These are phyloP conservation scores for Sphaerulina vaccinii DNA, from an alignment of 2,329 filamentous ascomycete genomes.

Conservation along the genomic window DNA sequence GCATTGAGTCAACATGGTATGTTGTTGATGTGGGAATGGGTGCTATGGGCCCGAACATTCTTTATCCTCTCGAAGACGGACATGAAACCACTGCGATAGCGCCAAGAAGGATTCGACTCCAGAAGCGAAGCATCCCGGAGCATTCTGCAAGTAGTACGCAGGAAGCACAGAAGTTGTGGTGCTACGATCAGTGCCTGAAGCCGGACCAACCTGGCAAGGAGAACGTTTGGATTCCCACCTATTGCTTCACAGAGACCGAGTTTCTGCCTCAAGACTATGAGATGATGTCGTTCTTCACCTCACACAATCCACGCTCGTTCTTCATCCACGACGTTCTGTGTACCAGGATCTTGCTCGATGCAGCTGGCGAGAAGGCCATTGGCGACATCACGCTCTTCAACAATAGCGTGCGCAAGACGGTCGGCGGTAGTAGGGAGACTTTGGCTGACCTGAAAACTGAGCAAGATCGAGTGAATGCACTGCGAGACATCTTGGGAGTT, in stretches of 20 bases:
- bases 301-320: constrained; percentile 49
- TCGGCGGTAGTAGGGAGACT: constrained; percentile 44
- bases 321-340: constrained; percentile 57
- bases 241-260: constrained; percentile 66
- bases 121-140: constrained; percentile 28
- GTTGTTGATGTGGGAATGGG: constrained; percentile 48
- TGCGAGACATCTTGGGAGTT: constrained; percentile 49
- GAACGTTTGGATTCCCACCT: constrained; percentile 58
- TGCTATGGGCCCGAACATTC: constrained; percentile 36
- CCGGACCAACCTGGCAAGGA: constrained; percentile 34
- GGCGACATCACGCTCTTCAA: constrained; percentile 45
- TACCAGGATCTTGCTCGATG: constrained; percentile 53
- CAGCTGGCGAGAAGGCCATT: constrained; percentile 38
- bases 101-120: constrained; percentile 25
- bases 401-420: constrained; percentile 47
- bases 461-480: constrained; percentile 43
- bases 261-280: constrained; percentile 62
- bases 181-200: constrained; percentile 39
- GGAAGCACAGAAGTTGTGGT: constrained; percentile 44
- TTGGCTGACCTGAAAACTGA: constrained; percentile 45
- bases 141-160: constrained; percentile 23
- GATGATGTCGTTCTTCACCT: constrained; percentile 59
- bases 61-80: constrained; percentile 40
- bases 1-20: constrained; percentile 29
- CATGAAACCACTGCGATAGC: constrained; percentile 16